phyloP scores from a whole-genome alignment of 2,329 filamentous ascomycete genomes.

The Cyclaneusma minus region DNA sequence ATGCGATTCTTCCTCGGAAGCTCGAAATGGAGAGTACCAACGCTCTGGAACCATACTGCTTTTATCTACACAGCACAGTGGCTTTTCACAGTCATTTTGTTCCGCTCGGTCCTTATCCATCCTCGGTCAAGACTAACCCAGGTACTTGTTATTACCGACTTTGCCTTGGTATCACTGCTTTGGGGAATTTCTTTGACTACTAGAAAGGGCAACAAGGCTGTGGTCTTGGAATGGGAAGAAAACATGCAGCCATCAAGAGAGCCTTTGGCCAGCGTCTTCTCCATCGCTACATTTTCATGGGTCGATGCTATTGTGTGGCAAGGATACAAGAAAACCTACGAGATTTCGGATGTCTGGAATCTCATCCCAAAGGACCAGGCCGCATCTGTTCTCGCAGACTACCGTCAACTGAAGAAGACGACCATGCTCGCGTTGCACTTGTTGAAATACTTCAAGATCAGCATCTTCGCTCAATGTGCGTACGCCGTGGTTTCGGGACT shows the following conservation, averaged over 20 bases:
- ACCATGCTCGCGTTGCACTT: conserved; percentile 66
- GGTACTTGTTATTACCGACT: conserved; percentile 56
- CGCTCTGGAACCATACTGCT: conserved; percentile 87
- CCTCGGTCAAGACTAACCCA: conserved; percentile 47
- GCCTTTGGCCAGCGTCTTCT: conserved; percentile 76
- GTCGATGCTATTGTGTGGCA: conserved; percentile 78
- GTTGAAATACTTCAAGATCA: conserved; percentile 66
- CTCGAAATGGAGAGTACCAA: conserved; percentile 50
- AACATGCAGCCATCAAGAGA: conserved; percentile 77
- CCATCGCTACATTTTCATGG: conserved; percentile 79
- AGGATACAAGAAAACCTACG: conserved; percentile 72
- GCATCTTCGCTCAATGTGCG: conserved; percentile 59
- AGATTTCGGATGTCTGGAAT: conserved; percentile 85
- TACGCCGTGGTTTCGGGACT: conserved; percentile 70
- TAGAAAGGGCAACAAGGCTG: conserved; percentile 80
- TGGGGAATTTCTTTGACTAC: conserved; percentile 65
- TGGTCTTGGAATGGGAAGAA: conserved; percentile 78
- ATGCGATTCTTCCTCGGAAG: conserved; percentile 54
- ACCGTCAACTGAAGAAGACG: conserved; percentile 74
- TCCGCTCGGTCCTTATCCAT: conserved; percentile 76
- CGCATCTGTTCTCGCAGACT: conserved; percentile 61
- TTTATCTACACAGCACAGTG: conserved; percentile 71
- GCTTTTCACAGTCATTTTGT: conserved; percentile 59
- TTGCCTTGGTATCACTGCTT: conserved; percentile 58
- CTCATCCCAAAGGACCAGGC: conserved; percentile 79